phyloP scores from a whole-genome alignment of 2,329 filamentous ascomycete genomes.

The Phyllosticta citrichinensis region DNA sequence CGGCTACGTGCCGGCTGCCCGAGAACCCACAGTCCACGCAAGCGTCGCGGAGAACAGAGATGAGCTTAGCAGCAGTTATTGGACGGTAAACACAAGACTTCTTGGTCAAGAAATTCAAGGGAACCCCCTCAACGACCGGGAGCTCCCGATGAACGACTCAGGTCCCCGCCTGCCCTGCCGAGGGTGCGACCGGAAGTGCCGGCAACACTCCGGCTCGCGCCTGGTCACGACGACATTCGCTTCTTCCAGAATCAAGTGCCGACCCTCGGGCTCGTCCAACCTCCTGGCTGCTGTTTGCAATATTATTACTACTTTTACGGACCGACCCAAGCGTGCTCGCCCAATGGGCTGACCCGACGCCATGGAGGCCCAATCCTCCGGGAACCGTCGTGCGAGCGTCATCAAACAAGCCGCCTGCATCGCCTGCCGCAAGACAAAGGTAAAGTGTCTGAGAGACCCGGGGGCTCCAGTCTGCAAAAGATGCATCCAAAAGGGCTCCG shows the following conservation, averaged over 20 bases:
- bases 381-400: not conserved
- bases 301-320: not conserved
- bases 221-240: not conserved
- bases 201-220: not conserved
- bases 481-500: conserved; percentile 47
- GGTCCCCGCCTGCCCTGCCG: not conserved
- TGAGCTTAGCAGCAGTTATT: not conserved
- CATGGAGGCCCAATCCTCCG: not conserved
- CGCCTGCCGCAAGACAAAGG: conserved; percentile 57
- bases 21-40: not conserved
- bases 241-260: not conserved
- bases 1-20: not conserved
- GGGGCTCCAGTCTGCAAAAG: conserved; percentile 48
- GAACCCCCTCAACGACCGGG: not conserved
- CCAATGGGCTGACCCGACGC: not conserved
- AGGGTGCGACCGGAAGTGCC: not conserved
- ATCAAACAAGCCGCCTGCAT: conserved; percentile 47
- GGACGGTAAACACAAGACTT: not conserved
- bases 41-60: not conserved
- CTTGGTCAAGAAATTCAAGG: not conserved
- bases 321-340: not conserved
- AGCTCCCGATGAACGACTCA: not conserved
- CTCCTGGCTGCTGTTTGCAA: not conserved
- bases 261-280: not conserved
- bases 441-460: conserved; percentile 51